Evolutionary conservation across 768 basidiomycete genomes (phyloP).

Genomic region (Grammothele lineata): DNA sequence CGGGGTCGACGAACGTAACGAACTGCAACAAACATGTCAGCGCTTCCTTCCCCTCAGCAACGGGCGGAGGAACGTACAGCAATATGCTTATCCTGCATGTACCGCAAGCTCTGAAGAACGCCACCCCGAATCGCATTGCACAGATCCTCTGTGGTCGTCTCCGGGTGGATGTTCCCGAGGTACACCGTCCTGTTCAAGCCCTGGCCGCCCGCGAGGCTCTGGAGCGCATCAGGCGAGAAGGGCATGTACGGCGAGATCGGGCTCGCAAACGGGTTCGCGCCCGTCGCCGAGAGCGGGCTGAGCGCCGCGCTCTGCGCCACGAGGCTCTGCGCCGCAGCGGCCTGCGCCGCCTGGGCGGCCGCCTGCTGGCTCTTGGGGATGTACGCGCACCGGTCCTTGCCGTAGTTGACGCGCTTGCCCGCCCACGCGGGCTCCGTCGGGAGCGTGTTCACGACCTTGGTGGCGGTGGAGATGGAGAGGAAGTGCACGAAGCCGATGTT

Average conservation of each 20-base stretch:
- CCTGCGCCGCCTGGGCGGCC: constrained; percentile 81
- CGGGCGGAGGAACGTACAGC: constrained; percentile 54
- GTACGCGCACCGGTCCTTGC: constrained; percentile 98
- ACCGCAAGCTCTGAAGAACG: constrained; percentile 89
- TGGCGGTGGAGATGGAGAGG: constrained; percentile 89
- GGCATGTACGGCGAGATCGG: constrained; percentile 32
- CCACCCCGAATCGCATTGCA: constrained; percentile 98
- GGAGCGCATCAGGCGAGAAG: constrained; percentile 43
- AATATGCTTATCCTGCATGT: constrained; percentile 97
- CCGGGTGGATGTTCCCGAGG: constrained; percentile 94
- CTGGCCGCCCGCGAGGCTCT: constrained; percentile 47
- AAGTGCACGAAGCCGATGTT: constrained; percentile 99
- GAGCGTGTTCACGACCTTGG: constrained; percentile 94
- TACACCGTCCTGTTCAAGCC: constrained; percentile 91
- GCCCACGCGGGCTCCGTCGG: constrained; percentile 92
- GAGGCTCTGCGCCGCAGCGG: constrained; percentile 76
- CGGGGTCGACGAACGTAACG: constrained; percentile 93
- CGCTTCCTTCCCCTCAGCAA: background rate
- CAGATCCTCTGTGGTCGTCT: constrained; percentile 90
- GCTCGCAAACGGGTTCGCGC: constrained; percentile 22
- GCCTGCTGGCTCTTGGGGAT: constrained; percentile 94
- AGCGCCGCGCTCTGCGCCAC: constrained; percentile 46
- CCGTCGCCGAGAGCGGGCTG: constrained; percentile 26
- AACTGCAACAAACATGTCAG: constrained; percentile 48
- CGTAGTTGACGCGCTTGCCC: constrained; percentile 95